Base-by-base conservation (phyloP, 768 basidiomycete species). In the Pleurotus giganteus region DNA sequence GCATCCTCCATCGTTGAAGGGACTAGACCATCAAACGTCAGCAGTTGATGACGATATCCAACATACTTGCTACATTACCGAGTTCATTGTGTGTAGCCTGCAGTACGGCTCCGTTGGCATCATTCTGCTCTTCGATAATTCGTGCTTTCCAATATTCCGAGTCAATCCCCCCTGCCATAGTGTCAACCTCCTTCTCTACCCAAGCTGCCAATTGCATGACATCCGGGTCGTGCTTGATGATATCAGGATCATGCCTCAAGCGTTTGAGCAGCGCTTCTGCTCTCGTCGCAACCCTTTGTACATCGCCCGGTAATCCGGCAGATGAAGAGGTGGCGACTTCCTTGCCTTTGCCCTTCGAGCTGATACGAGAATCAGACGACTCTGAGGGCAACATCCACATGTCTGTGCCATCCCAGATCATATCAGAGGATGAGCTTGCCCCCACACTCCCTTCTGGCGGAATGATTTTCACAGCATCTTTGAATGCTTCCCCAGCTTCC, bases 381-480 rank as follows among this genome's bases (percentile, higher is more conserved):
- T 68, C 66, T 27, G 62, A 69, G 45, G 81, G 91, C 55, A 94
- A 65, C 74, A 86, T 84, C 87, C 92, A 94, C 65, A 94, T 80
- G 68, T 95, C 92, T 28, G 85, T 72, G 1, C 92, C 94, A 66
- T 95, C 94, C 92, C 92, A 95, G 39, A 82, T 60, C 24, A 86
- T 64, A 3, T 79, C 81, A 2, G 69, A 65, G 28, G 63, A 58
- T 1, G 69, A 63, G 27, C 58, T 60, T 21, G 65, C 56, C 26
- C 42, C 56, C 56, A 34, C 11, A 39, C 57, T 46, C 0, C 65
- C 71, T 41, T 79, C 86, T 1, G 94, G 94, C 0, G 94, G 95
- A 12, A 98, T 77, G 47, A 97, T 88, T 68, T 94, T 95, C 62
- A 98, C 92, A 9, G 91, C 93, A 47, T 98, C 94, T 50, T 80